Conservation (phyloP, 768 basidiomycete species). For the Hydnum rufescens region DNA sequence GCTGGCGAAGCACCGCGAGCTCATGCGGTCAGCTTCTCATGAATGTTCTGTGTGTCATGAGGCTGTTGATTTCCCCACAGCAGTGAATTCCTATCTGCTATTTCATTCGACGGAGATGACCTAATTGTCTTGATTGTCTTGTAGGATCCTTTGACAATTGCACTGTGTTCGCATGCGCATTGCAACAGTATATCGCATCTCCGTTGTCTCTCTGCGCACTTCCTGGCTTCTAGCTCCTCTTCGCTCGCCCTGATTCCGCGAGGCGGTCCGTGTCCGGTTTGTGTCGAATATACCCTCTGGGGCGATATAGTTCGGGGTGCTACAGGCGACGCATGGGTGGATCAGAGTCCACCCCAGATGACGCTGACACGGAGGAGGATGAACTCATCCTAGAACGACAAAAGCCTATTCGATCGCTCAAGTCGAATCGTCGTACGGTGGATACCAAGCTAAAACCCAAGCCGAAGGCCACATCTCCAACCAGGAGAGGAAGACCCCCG, state of each 20-base stretch:
- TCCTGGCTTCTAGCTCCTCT: conserved; percentile 17
- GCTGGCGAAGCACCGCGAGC: conserved; percentile 8
- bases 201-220: conserved; percentile 31
- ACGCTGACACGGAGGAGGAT: too few species aligned
- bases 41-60: conserved; percentile 21
- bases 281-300: conserved; percentile 39
- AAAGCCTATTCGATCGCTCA: too few species aligned
- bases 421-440: too few species aligned
- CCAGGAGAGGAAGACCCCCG: too few species aligned
- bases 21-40: conserved; percentile 1
- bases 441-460: too few species aligned
- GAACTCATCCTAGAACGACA: too few species aligned
- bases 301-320: conserved; percentile 47
- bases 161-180: conserved; percentile 31
- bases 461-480: too few species aligned
- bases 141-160: conserved; percentile 31
- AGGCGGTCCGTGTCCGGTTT: conserved; percentile 37
- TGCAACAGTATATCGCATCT: conserved; percentile 41
- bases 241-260: conserved; percentile 29
- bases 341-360: too few species aligned
- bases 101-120: conserved; percentile 2
- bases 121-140: conserved; percentile 3
- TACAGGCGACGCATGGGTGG: conserved; percentile 39
- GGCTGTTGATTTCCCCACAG: conserved; percentile 22
- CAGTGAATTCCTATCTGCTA: conserved; percentile 20